Evolutionary conservation across 2,329 filamentous ascomycete species (phyloP).

Genomic region (Hypoxylon sp.): DNA sequence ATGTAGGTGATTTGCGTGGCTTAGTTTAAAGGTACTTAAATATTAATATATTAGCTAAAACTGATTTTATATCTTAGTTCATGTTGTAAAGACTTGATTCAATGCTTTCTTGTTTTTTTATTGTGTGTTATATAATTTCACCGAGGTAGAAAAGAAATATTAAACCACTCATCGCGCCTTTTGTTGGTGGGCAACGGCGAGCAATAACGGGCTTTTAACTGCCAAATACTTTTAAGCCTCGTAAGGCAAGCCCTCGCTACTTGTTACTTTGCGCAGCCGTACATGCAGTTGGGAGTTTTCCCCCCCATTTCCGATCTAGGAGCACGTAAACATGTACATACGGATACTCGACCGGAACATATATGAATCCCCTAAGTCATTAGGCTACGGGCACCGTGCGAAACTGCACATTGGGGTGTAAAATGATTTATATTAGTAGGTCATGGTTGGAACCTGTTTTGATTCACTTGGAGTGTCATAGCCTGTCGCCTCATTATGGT

Average conservation of each 20-base stretch:
- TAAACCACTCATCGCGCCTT: not conserved
- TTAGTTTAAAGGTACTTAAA: not conserved
- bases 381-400: conserved; percentile 36
- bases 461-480: conserved; percentile 10
- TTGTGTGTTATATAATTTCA: not conserved
- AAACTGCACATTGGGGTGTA: conserved; percentile 3
- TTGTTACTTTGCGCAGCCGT: conserved; percentile 19
- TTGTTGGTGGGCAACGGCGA: not conserved
- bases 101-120: not conserved
- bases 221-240: conserved; percentile 6
- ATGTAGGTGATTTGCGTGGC: not conserved
- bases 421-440: conserved; percentile 23
- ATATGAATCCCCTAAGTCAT: conserved; percentile 5
- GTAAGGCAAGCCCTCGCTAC: conserved; percentile 10
- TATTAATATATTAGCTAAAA: not conserved
- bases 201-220: not conserved
- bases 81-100: not conserved
- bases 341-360: conserved; percentile 21
- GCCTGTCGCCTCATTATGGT: conserved; percentile 5
- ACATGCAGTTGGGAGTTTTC: conserved; percentile 12
- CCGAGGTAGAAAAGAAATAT: not conserved
- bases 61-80: not conserved
- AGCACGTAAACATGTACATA: conserved; percentile 22
- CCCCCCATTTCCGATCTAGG: conserved; percentile 24
- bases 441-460: conserved; percentile 25